A percentile compares a stretch with the other conserved stretches of the same genome.
phyloP scores from a whole-genome alignment of 345 rosid genomes.

The Psidium friedrichsthalianum region DNA sequence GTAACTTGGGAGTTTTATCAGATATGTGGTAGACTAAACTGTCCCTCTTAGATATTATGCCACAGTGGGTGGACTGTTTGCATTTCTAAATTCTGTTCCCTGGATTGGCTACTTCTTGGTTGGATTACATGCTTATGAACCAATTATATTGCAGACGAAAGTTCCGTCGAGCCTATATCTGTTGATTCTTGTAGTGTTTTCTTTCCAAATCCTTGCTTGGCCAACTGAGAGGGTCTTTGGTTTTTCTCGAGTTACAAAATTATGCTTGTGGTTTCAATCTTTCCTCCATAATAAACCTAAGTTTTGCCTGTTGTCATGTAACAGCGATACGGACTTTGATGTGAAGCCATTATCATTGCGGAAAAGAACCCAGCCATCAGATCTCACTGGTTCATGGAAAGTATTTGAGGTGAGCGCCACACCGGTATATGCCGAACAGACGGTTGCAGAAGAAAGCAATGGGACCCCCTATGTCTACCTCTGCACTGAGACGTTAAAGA shows the following conservation, averaged over 20 bases:
- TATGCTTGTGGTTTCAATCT: not conserved
- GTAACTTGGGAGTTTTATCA: not conserved
- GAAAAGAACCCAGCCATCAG: conserved; percentile 56
- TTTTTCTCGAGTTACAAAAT: not conserved
- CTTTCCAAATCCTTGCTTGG: not conserved
- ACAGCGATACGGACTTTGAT: conserved; percentile 48
- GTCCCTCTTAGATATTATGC: not conserved
- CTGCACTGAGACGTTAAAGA: conserved; percentile 75
- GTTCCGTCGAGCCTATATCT: not conserved
- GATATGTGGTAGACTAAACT: not conserved
- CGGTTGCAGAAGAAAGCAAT: not conserved
- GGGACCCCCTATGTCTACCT: conserved; percentile 51
- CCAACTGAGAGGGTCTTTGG: not conserved
- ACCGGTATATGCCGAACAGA: conserved; percentile 56
- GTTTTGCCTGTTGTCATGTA: conserved; percentile 1
- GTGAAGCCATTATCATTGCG: conserved; percentile 64
- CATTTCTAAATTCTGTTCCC: not conserved
- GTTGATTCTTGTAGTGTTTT: not conserved
- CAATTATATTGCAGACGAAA: not conserved
- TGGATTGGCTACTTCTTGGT: not conserved
- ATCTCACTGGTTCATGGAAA: conserved; percentile 85
- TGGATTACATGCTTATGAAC: not conserved
- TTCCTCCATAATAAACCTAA: not conserved
- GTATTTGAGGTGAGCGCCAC: conserved; percentile 84
- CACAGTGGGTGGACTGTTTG: not conserved